These are phyloP conservation scores for Comarum palustre DNA, from an alignment of 306 rosid species.

Conservation along the genomic window DNA sequence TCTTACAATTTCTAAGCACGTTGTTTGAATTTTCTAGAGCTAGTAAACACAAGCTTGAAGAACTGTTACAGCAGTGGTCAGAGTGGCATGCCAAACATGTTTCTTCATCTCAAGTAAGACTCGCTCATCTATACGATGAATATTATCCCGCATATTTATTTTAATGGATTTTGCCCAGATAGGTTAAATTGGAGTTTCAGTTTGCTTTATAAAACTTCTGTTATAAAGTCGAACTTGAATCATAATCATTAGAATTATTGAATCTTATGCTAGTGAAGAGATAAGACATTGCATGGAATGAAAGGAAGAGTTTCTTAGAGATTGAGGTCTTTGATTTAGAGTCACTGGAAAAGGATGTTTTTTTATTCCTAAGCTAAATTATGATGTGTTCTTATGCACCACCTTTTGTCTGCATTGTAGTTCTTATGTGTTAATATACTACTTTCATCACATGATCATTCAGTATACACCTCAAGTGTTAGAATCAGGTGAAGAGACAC, in stretches of 20 bases:
- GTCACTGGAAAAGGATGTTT: not conserved
- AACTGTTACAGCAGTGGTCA: slow-evolving; percentile 83
- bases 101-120: slow-evolving; percentile 55
- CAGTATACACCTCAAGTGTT: slow-evolving; percentile 59
- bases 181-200: not conserved
- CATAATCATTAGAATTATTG: not conserved
- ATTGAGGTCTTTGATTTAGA: not conserved
- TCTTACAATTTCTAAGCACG: slow-evolving; percentile 10
- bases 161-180: not conserved
- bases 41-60: slow-evolving; percentile 84
- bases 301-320: slow-evolving; percentile 2
- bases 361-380: slow-evolving; percentile 6
- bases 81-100: slow-evolving; percentile 77
- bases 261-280: not conserved
- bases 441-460: slow-evolving; percentile 25
- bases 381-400: not conserved
- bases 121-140: not conserved
- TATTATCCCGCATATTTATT: not conserved
- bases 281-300: not conserved
- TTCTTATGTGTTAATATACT: slow-evolving; percentile 7
- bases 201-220: not conserved
- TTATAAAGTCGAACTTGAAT: not conserved
- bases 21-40: slow-evolving; percentile 48
- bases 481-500: slow-evolving; percentile 86
- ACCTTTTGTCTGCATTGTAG: slow-evolving; percentile 10